Percentiles rank a stretch among this genome's conserved stretches.
Conservation (phyloP, 805 yeast genomes). For the Saturnispora serradocipensis region DNA sequence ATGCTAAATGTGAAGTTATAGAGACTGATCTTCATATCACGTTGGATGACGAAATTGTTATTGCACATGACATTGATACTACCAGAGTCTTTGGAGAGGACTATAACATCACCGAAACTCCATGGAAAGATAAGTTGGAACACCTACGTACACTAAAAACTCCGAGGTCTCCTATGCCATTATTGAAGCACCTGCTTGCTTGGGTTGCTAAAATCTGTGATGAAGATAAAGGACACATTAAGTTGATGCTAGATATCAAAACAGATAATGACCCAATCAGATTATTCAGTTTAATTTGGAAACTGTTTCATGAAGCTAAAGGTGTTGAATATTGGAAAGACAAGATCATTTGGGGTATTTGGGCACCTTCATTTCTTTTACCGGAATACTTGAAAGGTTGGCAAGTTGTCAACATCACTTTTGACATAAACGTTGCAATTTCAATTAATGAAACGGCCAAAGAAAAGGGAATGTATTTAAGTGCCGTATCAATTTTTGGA, state of each 20-base stretch:
- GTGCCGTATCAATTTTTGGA: conserved; percentile 18
- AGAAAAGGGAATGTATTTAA: conserved; percentile 14
- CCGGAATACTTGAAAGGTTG: conserved; percentile 20
- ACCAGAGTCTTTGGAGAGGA: conserved; percentile 26
- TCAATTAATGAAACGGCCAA: conserved; percentile 12
- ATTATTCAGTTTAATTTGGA: conserved; percentile 21
- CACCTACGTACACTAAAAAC: conserved; percentile 22
- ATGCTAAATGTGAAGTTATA: conserved; percentile 26
- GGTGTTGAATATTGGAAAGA: conserved; percentile 26
- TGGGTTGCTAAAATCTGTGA: conserved; percentile 36
- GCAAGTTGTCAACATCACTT: conserved; percentile 25
- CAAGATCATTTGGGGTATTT: conserved; percentile 30
- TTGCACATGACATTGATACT: conserved; percentile 30
- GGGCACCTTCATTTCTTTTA: conserved; percentile 26
- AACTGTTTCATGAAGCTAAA: conserved; percentile 16
- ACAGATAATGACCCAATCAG: conserved; percentile 23
- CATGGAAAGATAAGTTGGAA: conserved; percentile 22
- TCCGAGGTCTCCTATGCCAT: conserved; percentile 28
- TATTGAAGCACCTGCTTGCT: conserved; percentile 22
- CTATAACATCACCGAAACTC: conserved; percentile 20
- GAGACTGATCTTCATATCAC: conserved; percentile 33
- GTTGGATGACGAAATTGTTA: conserved; percentile 25
- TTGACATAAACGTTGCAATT: conserved; percentile 19
- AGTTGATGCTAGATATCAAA: conserved; percentile 33
- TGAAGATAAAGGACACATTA: conserved; percentile 27